These are phyloP conservation scores for Pseudocercospora crystallina DNA, from an alignment of 2,329 filamentous ascomycete species.

Conservation along the genomic window DNA sequence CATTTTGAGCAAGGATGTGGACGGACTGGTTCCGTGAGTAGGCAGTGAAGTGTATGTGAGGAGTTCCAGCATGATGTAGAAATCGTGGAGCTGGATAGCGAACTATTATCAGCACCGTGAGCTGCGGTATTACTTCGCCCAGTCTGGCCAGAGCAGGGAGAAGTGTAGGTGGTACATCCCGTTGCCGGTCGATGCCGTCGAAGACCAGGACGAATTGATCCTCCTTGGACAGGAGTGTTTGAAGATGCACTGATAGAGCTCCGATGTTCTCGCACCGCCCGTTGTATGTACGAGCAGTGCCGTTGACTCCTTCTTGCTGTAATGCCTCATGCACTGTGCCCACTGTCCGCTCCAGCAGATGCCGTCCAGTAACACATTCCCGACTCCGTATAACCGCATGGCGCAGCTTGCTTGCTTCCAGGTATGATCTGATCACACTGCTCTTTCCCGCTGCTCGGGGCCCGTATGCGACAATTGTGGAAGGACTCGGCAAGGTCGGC, in stretches of 20 bases:
- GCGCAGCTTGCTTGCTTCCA: conserved; percentile 52
- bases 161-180: conserved; percentile 75
- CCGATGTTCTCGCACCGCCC: conserved; percentile 77
- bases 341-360: conserved; percentile 72
- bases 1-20: conserved; percentile 66
- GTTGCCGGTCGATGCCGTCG: conserved; percentile 81
- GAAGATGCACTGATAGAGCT: conserved; percentile 71
- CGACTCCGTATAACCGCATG: conserved; percentile 66
- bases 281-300: conserved; percentile 44
- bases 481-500: conserved; percentile 66
- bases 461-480: conserved; percentile 78
- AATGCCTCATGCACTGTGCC: conserved; percentile 48
- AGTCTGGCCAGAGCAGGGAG: conserved; percentile 78
- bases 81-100: conserved; percentile 68
- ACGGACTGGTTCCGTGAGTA: conserved; percentile 82
- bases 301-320: conserved; percentile 24
- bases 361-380: conserved; percentile 76
- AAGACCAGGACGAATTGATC: conserved; percentile 76
- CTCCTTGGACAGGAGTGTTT: conserved; percentile 58
- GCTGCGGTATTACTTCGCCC: conserved; percentile 73
- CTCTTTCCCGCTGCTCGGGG: conserved; percentile 86
- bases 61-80: conserved; percentile 67
- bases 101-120: conserved; percentile 76
- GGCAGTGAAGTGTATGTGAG: conserved; percentile 78
- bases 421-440: conserved; percentile 63